Evolutionary conservation across 306 rosid species (phyloP).

Genomic region (Vicia villosa): DNA sequence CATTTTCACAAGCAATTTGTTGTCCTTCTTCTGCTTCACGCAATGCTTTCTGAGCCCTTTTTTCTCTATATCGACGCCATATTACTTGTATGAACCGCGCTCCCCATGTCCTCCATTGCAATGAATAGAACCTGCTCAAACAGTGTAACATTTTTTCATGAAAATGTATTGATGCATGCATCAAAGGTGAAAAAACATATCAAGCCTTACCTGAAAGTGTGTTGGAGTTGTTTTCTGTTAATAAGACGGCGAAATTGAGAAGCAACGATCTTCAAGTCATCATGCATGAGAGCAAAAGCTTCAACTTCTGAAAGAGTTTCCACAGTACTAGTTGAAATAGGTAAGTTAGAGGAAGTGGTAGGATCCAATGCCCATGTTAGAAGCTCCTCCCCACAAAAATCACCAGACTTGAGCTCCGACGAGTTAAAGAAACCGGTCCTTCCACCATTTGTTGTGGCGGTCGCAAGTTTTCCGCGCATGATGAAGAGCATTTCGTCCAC

Average conservation of each 20-base stretch:
- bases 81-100: conserved; percentile 74
- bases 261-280: conserved; percentile 72
- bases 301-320: conserved; percentile 73
- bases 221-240: conserved; percentile 66
- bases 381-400: conserved; percentile 96
- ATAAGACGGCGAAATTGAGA: conserved; percentile 71
- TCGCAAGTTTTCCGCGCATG: conserved; percentile 66
- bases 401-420: conserved; percentile 66
- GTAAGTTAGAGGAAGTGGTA: conserved; percentile 57
- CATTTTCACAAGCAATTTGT: conserved; percentile 20
- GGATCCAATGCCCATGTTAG: conserved; percentile 93
- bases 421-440: conserved; percentile 71
- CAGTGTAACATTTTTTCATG: no score
- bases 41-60: conserved; percentile 50
- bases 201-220: conserved; percentile 68
- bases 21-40: conserved; percentile 47
- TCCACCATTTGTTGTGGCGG: conserved; percentile 71
- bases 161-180: no score
- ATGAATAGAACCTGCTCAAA: conserved; percentile 49
- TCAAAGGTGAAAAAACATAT: no score
- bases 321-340: conserved; percentile 78
- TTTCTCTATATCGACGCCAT: conserved; percentile 60
- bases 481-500: conserved; percentile 91
- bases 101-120: conserved; percentile 81
- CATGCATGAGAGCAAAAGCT: conserved; percentile 80